Base-by-base conservation (phyloP, 140 eudicot species). In the Bidens hawaiensis region DNA sequence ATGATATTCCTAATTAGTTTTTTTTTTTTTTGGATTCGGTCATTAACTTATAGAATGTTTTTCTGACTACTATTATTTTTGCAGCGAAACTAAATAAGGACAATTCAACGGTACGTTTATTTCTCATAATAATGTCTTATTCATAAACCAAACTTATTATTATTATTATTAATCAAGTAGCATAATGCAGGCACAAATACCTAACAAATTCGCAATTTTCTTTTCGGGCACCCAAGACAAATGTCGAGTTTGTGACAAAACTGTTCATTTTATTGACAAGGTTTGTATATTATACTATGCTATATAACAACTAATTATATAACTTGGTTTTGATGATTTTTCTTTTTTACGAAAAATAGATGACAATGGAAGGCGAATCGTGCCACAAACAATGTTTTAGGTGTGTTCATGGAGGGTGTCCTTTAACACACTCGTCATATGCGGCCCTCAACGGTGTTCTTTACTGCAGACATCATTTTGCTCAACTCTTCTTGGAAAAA, bases 371-470 rank as follows among this genome's bases (percentile, higher is more conserved):
- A 71, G 94, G 90, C 19, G 90, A 81, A 58, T 70, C 94, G 16
- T 90, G 51, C 83, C 96, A 86, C 73, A 90, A 79, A 52, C 48
- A 83, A 45, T 90, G 97, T 74, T 90, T 90, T 75, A 90, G 60
- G 78, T 90, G 97, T 75, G 95, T 89, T 34, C 84, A 83, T 38
- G 90, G 95, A 43, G 96, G 97, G 22, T 90, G 97, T 64, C 82
- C 85, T 8, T 83, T 90, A 17, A 90, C 95, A 23, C 97, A 90
- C 68, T 83, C 95, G 24, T 83, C 95, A 0, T 90, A 90, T 71
- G 97, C 96, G 23, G 77, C 94, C 12, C 82, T 79, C 23, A 83
- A 90, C 28, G 86, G 86, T 2, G 36, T 79, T 58, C 88, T 84
- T 13, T 84, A 86, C 67, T 90, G 97, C 59, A 79, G 78, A 80